A percentile compares a stretch with the other conserved stretches of the same genome.
Evolutionary conservation across 345 rosid genomes (phyloP).

Genomic region (Eucalyptus urophylla): DNA sequence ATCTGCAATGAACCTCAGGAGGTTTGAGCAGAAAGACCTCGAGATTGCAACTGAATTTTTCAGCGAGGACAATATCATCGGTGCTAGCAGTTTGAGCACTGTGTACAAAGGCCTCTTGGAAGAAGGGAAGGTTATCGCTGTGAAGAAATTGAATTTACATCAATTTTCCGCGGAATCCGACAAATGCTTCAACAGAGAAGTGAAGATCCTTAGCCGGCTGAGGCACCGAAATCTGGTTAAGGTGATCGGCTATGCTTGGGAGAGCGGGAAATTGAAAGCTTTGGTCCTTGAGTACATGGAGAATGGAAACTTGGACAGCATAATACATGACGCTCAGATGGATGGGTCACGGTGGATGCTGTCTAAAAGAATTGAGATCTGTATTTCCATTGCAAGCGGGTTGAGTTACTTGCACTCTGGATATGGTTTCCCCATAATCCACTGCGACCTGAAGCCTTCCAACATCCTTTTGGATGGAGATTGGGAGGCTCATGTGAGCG

Average conservation of each 20-base stretch:
- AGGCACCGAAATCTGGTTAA: conserved; percentile 73
- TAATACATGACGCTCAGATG: conserved; percentile 27
- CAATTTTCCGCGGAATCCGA: conserved; percentile 60
- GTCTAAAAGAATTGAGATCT: conserved; percentile 32
- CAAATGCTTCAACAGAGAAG: conserved; percentile 65
- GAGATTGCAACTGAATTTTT: conserved; percentile 55
- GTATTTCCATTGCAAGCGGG: conserved; percentile 49
- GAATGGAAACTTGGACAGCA: conserved; percentile 62
- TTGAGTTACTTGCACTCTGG: conserved; percentile 77
- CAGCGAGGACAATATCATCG: conserved; percentile 39
- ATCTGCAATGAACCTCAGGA: conserved; percentile 33
- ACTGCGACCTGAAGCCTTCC: conserved; percentile 85
- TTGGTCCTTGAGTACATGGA: conserved; percentile 67
- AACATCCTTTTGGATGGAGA: conserved; percentile 60
- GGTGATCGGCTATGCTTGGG: conserved; percentile 86
- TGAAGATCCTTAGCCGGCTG: conserved; percentile 52
- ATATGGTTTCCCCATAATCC: conserved; percentile 61
- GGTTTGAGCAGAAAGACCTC: conserved; percentile 42
- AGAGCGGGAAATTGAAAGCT: conserved; percentile 66
- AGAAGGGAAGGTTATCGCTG: conserved; percentile 54
- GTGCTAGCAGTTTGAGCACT: conserved; percentile 70
- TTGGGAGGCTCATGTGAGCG: conserved; percentile 74
- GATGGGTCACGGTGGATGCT: conserved; percentile 28
- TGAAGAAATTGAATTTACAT: conserved; percentile 59
- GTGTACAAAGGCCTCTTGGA: conserved; percentile 67